These are phyloP conservation scores for Tausonia pullulans DNA, from an alignment of 1,284 basidiomycete genomes.

Conservation along the genomic window DNA sequence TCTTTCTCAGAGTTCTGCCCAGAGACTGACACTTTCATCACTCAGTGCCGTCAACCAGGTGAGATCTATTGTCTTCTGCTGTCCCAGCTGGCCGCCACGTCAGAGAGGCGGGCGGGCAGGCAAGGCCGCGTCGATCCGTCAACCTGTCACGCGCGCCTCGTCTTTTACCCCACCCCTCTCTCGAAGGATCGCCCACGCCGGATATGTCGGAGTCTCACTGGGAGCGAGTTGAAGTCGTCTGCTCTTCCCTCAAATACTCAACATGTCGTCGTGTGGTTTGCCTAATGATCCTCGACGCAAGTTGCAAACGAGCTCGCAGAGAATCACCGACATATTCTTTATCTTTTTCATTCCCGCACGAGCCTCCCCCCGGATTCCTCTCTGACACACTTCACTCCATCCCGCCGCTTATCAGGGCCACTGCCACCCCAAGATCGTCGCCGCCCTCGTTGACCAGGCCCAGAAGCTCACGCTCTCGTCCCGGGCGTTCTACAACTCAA, in stretches of 20 bases:
- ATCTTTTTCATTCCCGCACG: slow-evolving; percentile 10
- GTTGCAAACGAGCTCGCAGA: too few species aligned
- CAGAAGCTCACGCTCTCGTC: slow-evolving; percentile 86
- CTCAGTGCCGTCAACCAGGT: slow-evolving; percentile 75
- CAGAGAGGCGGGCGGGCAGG: neutral
- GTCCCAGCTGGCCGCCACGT: neutral
- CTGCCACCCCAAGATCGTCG: slow-evolving; percentile 84
- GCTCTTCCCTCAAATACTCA: too few species aligned
- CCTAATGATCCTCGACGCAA: too few species aligned
- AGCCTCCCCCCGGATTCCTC: neutral
- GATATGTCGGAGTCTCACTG: too few species aligned
- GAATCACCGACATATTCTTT: too few species aligned
- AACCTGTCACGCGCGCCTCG: neutral
- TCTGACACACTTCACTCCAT: slow-evolving; percentile 28
- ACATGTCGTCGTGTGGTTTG: too few species aligned
- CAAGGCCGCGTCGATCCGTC: neutral
- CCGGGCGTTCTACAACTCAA: slow-evolving; percentile 89
- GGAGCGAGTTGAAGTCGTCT: too few species aligned
- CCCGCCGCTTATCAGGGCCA: slow-evolving; percentile 51
- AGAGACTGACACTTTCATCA: neutral
- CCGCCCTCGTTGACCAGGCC: slow-evolving; percentile 71
- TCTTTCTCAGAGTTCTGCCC: neutral
- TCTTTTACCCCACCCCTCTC: neutral
- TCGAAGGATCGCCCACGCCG: neutral
- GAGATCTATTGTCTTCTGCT: slow-evolving; percentile 19